Evolutionary conservation across 371 early-diverging fungal genomes (phyloP).

Genomic region (Mortierella sp.): DNA sequence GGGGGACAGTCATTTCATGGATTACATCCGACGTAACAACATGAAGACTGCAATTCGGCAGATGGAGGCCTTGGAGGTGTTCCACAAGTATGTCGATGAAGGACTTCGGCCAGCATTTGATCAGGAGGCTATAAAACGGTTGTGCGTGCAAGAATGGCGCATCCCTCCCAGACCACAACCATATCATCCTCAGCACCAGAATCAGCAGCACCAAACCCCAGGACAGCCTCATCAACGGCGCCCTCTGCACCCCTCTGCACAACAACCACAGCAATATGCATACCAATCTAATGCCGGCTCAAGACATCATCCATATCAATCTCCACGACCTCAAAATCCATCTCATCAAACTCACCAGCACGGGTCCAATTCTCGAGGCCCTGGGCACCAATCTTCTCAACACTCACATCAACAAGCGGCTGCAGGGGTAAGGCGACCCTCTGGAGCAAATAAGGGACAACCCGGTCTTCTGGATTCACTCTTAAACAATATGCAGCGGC

Average conservation of each 20-base stretch:
- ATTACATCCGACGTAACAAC: conserved; percentile 46
- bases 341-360: conserved; percentile 2
- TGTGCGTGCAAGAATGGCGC: conserved; percentile 71
- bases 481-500: conserved; percentile 34
- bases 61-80: conserved; percentile 46
- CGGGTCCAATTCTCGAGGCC: background rate
- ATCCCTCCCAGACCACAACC: conserved; percentile 58
- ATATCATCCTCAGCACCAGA: conserved; percentile 35
- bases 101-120: conserved; percentile 59
- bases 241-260: conserved; percentile 1
- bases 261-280: conserved; percentile 13
- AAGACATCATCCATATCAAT: conserved; percentile 12
- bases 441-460: conserved; percentile 6
- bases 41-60: conserved; percentile 50
- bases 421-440: conserved; percentile 4
- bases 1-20: conserved; percentile 38
- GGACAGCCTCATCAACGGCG: conserved; percentile 1
- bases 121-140: conserved; percentile 63
- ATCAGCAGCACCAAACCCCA: conserved; percentile 12
- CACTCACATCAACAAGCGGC: conserved; percentile 3
- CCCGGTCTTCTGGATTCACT: conserved; percentile 29
- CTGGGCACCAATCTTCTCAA: conserved; percentile 11
- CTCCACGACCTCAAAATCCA: conserved; percentile 5
- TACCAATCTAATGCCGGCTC: background rate
- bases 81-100: conserved; percentile 48